Evolutionary conservation across 345 rosid species (phyloP).

Genomic region (Eucalyptus erythrocorys): DNA sequence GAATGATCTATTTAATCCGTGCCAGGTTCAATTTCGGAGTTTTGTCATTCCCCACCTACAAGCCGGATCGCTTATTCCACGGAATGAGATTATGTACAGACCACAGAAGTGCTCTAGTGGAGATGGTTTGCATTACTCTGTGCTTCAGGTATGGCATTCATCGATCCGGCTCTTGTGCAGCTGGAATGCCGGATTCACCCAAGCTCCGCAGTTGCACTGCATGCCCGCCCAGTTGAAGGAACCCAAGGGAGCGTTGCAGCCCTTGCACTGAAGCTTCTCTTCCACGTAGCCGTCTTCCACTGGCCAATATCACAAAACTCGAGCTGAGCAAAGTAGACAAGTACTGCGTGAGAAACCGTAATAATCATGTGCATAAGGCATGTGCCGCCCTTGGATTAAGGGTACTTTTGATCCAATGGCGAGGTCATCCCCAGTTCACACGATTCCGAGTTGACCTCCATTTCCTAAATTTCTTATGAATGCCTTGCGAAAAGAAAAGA

Average conservation of each 20-base stretch:
- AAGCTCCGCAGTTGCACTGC: constrained; percentile 90
- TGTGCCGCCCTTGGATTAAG: not conserved
- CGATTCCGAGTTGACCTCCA: not conserved
- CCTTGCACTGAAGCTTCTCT: constrained; percentile 69
- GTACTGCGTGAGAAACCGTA: not conserved
- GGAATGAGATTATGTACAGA: not conserved
- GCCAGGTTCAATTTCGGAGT: not conserved
- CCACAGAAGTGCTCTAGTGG: not conserved
- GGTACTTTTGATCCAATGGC: not conserved
- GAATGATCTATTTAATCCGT: not conserved
- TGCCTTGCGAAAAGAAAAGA: not conserved
- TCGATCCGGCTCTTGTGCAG: constrained; percentile 69
- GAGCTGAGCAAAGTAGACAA: not conserved
- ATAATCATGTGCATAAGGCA: not conserved
- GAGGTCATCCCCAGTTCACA: not conserved
- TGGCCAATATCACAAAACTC: not conserved
- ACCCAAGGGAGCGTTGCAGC: constrained; percentile 79
- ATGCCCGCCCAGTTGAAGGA: constrained; percentile 93
- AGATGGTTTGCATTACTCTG: not conserved
- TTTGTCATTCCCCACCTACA: not conserved
- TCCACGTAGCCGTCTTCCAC: constrained; percentile 79
- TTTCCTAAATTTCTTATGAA: not conserved
- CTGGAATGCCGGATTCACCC: constrained; percentile 95
- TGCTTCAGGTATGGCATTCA: constrained; percentile 32
- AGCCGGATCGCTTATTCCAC: not conserved